Conservation (phyloP, 2,329 filamentous ascomycete species). For the Chalaropsis ovoidea region DNA sequence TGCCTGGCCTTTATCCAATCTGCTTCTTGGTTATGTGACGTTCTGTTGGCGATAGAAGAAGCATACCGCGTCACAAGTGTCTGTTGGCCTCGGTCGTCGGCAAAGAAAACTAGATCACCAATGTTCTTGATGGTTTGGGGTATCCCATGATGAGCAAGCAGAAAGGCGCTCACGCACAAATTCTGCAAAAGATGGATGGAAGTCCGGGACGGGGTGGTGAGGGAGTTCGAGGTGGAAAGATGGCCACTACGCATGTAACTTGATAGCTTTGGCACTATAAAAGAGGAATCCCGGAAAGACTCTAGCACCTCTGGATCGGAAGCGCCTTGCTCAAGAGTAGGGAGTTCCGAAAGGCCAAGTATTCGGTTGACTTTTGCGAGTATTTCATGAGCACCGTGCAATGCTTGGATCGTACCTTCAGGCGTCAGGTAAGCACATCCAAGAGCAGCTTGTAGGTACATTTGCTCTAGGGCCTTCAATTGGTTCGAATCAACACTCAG, state of each 20-base stretch:
- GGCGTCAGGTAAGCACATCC: slow-evolving; percentile 59
- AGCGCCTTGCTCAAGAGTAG: slow-evolving; percentile 36
- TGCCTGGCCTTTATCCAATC: slow-evolving; percentile 53
- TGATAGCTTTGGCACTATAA: slow-evolving; percentile 29
- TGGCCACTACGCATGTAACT: slow-evolving; percentile 31
- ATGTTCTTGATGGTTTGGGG: slow-evolving; percentile 44
- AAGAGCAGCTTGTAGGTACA: slow-evolving; percentile 58
- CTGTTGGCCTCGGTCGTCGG: slow-evolving; percentile 55
- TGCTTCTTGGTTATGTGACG: slow-evolving; percentile 50
- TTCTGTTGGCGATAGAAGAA: slow-evolving; percentile 40
- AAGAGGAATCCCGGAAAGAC: slow-evolving; percentile 27
- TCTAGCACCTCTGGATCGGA: slow-evolving; percentile 25
- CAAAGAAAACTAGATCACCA: slow-evolving; percentile 54
- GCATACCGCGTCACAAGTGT: slow-evolving; percentile 50
- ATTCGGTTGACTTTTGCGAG: slow-evolving; percentile 32
- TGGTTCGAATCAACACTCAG: slow-evolving; percentile 51
- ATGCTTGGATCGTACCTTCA: slow-evolving; percentile 46
- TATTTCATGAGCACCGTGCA: slow-evolving; percentile 32
- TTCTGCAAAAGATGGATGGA: slow-evolving; percentile 28
- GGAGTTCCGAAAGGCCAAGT: slow-evolving; percentile 49
- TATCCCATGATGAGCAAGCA: slow-evolving; percentile 44
- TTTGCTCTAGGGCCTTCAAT: slow-evolving; percentile 48
- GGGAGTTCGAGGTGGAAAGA: slow-evolving; percentile 15
- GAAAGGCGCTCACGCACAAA: slow-evolving; percentile 47
- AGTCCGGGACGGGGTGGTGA: slow-evolving; percentile 13